Base-by-base conservation (phyloP, 768 basidiomycete species). In the Paxillus rubicundulus region DNA sequence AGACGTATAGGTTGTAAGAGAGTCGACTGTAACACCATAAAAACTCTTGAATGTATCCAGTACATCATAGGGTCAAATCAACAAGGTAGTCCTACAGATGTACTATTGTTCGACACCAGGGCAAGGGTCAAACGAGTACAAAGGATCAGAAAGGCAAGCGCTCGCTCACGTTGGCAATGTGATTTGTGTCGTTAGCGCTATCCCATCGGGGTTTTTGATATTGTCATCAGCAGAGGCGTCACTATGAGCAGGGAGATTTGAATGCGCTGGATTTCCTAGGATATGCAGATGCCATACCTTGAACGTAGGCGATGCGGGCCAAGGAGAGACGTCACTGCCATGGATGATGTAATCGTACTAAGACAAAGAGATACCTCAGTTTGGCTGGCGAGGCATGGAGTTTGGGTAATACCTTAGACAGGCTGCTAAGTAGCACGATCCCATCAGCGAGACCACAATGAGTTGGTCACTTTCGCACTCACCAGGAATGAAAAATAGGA, bases 401-500 rank as follows among this genome's bases (percentile, higher is more conserved):
- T 6, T 34, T 8, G 21, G 20, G 38, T 32, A 2, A 39, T 50
- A 50, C 49, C 49, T 50, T 32, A 43, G 30, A 14, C 40, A 42
- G 33, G 33, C 4, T 2, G 49, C 49, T n/a, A n/a, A n/a, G n/a
- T 50, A 32, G 30, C 14, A 21, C 12, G 27, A 33, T 27, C 40
- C 13, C 5, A 18, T 42, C 14, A 50, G 30, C 10, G 9, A 14
- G 3, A 24, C 28, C 27, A 33, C 18, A 17, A 42, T 18, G 16
- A 30, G 13, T 34, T 5, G 9, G 6, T 16, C 20, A 41, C 21
- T 37, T 42, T 21, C 44, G 9, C 4, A 16, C 49, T 42, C 33
- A 50, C 49, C 41, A 32, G 49, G 49, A 1, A 43, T 50, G n/a
- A 32, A 28, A 24, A 50, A 50, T 21, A 50, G 33, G 9, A 50